A percentile compares a stretch with the other conserved stretches of the same genome.
Conservation (phyloP, 768 basidiomycete species). For the Mycena floridula region DNA sequence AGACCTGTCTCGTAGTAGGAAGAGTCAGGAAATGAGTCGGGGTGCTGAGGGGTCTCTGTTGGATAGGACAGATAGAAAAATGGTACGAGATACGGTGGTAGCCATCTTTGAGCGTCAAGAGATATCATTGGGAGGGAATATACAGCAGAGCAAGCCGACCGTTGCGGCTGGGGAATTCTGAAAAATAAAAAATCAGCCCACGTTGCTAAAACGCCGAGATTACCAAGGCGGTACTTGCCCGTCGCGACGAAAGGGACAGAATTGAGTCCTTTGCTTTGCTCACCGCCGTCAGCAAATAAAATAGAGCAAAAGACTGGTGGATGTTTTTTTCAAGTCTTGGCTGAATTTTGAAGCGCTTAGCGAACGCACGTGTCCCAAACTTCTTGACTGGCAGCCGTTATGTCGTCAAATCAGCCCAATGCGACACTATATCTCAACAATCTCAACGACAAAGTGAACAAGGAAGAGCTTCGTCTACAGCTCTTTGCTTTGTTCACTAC, state of each 20-base stretch:
- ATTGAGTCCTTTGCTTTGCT: no score
- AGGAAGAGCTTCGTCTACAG: constrained; percentile 78
- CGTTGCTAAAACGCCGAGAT: no score
- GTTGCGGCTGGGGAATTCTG: no score
- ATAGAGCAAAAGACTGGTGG: no score
- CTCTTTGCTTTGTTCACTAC: constrained; percentile 88
- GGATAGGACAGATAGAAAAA: constrained; percentile 76
- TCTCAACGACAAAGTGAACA: constrained; percentile 89
- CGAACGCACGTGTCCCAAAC: background rate
- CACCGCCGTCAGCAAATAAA: no score
- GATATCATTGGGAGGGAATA: constrained; percentile 28
- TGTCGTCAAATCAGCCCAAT: constrained; percentile 63
- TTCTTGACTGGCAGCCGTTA: constrained; percentile 3
- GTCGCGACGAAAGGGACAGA: no score
- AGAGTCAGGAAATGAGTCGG: constrained; percentile 71
- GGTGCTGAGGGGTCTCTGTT: constrained; percentile 40
- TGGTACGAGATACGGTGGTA: constrained; percentile 51
- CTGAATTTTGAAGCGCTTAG: no score
- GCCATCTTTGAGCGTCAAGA: constrained; percentile 28
- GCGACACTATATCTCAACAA: constrained; percentile 89
- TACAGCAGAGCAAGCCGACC: background rate
- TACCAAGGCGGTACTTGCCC: no score
- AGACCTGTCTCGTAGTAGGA: constrained; percentile 68
- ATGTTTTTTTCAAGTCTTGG: no score
- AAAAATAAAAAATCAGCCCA: no score